Conservation (phyloP, 352 stramenopile species). For the Globisporangium cylindrosporum region DNA sequence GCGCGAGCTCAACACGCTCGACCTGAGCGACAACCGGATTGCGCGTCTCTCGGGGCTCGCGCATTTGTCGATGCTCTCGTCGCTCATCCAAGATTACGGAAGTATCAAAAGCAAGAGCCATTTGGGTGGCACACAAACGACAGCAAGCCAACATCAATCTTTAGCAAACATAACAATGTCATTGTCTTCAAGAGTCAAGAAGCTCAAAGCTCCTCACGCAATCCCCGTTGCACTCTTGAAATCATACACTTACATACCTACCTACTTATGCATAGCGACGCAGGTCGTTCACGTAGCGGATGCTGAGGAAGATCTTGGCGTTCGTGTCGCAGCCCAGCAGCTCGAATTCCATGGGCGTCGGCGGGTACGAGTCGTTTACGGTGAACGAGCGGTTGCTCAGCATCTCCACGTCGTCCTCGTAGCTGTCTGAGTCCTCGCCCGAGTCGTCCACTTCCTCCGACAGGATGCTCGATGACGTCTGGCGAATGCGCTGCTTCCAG, state of each 20-base stretch:
- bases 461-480: conserved; percentile 34
- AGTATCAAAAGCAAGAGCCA: neutral
- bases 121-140: neutral
- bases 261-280: conserved; percentile 56
- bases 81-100: conserved; percentile 41
- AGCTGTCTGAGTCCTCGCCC: conserved; percentile 49
- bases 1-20: conserved; percentile 7
- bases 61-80: conserved; percentile 69
- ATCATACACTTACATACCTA: neutral
- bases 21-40: conserved; percentile 86
- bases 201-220: neutral
- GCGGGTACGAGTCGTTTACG: conserved; percentile 49
- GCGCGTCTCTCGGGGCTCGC: conserved; percentile 70
- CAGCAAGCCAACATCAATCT: neutral
- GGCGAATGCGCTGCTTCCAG: conserved; percentile 60
- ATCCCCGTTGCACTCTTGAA: neutral
- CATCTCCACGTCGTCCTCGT: conserved; percentile 60
- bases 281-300: conserved; percentile 89
- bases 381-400: conserved; percentile 54
- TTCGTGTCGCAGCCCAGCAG: conserved; percentile 41
- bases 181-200: neutral
- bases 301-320: conserved; percentile 74
- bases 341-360: conserved; percentile 41
- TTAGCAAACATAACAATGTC: neutral
- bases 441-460: conserved; percentile 30